Evolutionary conservation across 257 asterid genomes (phyloP), one percentile per base, ranked within the genome.

Genomic region (Solanum rostratum): DNA sequence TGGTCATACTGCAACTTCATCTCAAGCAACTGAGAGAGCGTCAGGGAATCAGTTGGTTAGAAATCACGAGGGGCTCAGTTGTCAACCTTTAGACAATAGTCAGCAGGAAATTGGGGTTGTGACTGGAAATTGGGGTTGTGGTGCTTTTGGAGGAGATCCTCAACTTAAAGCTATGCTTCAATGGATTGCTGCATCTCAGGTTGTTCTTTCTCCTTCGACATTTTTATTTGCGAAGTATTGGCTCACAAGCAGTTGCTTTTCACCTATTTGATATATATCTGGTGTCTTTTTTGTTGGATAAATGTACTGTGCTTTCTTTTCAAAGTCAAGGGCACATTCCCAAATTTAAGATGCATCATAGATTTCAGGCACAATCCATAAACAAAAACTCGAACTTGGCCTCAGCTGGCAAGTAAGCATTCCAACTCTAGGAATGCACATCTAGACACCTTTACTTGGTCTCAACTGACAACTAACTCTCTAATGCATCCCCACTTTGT

Each of bases 101-200:
- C 85, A 86, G 46, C 87, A 65, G 33, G 88, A 81, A 87, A 86
- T 92, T 86, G 99, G 98, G 20, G 86, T 96, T 74, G 98, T 89
- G 10, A 96, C 99, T 0, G 99, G 99, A 6, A 96, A 96, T 76
- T 95, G 99, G 99, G 98, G 99, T 15, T 96, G 98, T 86, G 98
- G 98, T 74, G 99, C 97, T 14, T 96, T 96, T 84, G 97, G 98
- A 6, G 99, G 99, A 13, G 98, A 96, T 85, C 98, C 98, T 57
- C 93, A 96, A 89, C 87, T 96, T 78, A 95, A 96, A 92, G 93
- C 89, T 63, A 90, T 91, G 33, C 84, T 93, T 62, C 99, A 96
- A 76, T 96, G 98, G 99, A 90, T 96, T 66, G 98, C 99, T 76
- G 97, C 97, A 29, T 96, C 99, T 80, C 97, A 94, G 92, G 92